Evolutionary conservation across 2,329 filamentous ascomycete species (phyloP).

Genomic region (Fusarium sp.): DNA sequence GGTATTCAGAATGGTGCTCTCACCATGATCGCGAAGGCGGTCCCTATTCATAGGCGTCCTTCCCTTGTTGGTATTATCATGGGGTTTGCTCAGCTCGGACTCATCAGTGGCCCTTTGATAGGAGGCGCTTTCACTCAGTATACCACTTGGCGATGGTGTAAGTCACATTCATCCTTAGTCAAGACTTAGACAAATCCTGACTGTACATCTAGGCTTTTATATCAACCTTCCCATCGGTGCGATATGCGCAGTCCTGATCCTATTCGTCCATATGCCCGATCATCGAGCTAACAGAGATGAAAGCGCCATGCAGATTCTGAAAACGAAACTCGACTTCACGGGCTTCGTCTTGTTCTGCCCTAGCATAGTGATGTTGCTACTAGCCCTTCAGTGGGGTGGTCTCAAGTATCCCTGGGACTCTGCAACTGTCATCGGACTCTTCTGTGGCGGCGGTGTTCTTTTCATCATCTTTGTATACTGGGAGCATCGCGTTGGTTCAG

Average conservation of each 20-base stretch:
- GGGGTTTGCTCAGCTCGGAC: constrained; percentile 53
- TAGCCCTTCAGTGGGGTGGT: constrained; percentile 64
- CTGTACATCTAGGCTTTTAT: constrained; percentile 50
- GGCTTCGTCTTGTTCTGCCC: constrained; percentile 57
- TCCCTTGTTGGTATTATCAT: constrained; percentile 43
- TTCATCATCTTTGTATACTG: constrained; percentile 55
- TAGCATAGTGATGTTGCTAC: constrained; percentile 57
- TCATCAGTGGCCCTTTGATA: constrained; percentile 58
- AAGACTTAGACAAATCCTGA: constrained; percentile 3
- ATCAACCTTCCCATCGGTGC: constrained; percentile 58
- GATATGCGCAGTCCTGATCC: constrained; percentile 46
- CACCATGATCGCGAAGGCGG: constrained; percentile 46
- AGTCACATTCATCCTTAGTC: background rate
- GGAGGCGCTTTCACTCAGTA: constrained; percentile 54
- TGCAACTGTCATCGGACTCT: constrained; percentile 55
- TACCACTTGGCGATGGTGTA: constrained; percentile 57
- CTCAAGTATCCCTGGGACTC: constrained; percentile 56
- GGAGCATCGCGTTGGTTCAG: constrained; percentile 55
- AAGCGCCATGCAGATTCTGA: constrained; percentile 23
- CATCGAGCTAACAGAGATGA: constrained; percentile 18
- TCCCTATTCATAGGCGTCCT: constrained; percentile 43
- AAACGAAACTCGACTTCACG: constrained; percentile 53
- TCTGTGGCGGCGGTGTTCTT: constrained; percentile 53
- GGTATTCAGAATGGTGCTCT: constrained; percentile 53
- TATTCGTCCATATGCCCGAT: constrained; percentile 51